Percentiles rank a stretch among this genome's conserved stretches.
Evolutionary conservation across 164 flowering plant species (phyloP).

Genomic region (Tetracentron sinense): DNA sequence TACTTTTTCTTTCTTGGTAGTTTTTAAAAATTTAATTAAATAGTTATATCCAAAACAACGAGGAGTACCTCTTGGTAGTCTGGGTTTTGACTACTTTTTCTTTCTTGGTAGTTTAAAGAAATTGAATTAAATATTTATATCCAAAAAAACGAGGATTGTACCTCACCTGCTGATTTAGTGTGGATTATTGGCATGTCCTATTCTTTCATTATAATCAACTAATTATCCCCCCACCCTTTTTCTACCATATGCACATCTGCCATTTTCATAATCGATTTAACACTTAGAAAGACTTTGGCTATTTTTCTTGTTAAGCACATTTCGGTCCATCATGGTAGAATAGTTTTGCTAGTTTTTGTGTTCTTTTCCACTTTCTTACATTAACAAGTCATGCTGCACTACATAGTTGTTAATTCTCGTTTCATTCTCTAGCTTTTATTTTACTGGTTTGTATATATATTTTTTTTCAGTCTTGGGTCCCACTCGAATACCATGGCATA

Average conservation of each 20-base stretch:
- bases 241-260: background rate
- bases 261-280: background rate
- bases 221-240: too few species aligned
- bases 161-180: too few species aligned
- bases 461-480: conserved; percentile 51
- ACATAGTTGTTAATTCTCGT: background rate
- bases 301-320: background rate
- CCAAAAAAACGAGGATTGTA: too few species aligned
- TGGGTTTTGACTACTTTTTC: too few species aligned
- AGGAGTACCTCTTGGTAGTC: too few species aligned
- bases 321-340: too few species aligned
- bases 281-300: background rate
- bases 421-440: background rate
- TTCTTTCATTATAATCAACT: background rate
- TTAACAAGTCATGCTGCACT: background rate
- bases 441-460: background rate
- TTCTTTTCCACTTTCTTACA: background rate
- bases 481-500: conserved; percentile 57
- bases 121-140: too few species aligned
- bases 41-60: too few species aligned
- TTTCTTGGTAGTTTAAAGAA: too few species aligned
- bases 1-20: too few species aligned
- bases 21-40: too few species aligned
- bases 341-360: background rate
- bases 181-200: too few species aligned